Evolutionary conservation across 2,329 filamentous ascomycete genomes (phyloP), one percentile per base, ranked within the genome.

Genomic region (Aphanoascus verrucosus): DNA sequence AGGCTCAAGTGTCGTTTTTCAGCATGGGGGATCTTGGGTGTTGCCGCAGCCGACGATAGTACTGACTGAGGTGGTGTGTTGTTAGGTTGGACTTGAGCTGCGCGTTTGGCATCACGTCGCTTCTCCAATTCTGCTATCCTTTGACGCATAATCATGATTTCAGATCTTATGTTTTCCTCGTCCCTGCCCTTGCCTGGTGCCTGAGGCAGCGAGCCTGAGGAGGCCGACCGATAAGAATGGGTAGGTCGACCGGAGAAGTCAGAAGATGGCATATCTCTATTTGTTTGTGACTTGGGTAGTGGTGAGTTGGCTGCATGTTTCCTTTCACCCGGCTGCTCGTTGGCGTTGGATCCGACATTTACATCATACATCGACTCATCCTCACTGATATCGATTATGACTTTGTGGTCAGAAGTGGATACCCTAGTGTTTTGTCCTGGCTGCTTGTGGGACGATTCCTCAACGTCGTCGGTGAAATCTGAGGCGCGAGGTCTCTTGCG

Each of bases 311-410:
- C 8, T 31, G 35, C 14, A 37, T 23, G 2, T 9, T 14, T 20
- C 15, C 15, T 49, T 17, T 11, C 31, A 8, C 20, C 15, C 8
- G 19, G 42, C 5, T 37, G 20, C 9, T 42, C 19, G 20, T 19
- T 46, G n/a, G 5, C 7, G n/a, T 17, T 28, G 23, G 31, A 42
- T 12, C 32, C 51, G 12, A n/a, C 46, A 51, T 57, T 55, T 37
- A 57, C 51, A 37, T 49, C 57, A 57, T 57, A 57, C 50, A 61
- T 56, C 34, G 55, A 54, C 45, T 84, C 82, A 58, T 84, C 81
- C 28, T 94, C 90, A 64, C 88, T 94, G 38, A 94, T 84, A 59
- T 94, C 81, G 60, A 95, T 94, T 38, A 95, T 79, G 50, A 94
- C 78, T 2, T 78, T 78, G 48, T 82, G 76, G 20, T 83, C 76